Conservation (phyloP, 768 basidiomycete species). For the Boletus barrowsii region DNA sequence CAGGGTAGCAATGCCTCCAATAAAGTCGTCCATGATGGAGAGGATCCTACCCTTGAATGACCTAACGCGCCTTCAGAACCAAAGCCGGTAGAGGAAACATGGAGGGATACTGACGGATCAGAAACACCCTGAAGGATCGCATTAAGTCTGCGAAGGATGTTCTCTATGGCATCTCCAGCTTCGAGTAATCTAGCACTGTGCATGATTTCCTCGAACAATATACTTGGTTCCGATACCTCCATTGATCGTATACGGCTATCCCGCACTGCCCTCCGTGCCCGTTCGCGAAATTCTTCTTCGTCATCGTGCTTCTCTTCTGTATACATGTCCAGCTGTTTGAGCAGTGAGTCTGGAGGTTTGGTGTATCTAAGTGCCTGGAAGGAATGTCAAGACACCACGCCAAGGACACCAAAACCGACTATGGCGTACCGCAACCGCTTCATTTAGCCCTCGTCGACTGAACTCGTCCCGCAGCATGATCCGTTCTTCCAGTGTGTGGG, state of each 20-base stretch:
- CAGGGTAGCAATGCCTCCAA: slow-evolving; percentile 55
- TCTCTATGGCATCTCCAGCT: slow-evolving; percentile 41
- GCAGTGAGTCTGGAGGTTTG: slow-evolving; percentile 70
- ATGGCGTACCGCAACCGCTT: slow-evolving; percentile 72
- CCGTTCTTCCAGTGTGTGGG: slow-evolving; percentile 75
- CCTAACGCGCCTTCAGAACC: slow-evolving; percentile 35
- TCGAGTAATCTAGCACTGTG: slow-evolving; percentile 48
- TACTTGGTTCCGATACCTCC: slow-evolving; percentile 47
- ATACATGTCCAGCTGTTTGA: slow-evolving; percentile 80
- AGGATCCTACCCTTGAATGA: slow-evolving; percentile 59
- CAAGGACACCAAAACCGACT: neutral
- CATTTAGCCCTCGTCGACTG: slow-evolving; percentile 74
- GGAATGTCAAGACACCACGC: neutral
- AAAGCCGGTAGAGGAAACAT: neutral
- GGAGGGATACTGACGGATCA: slow-evolving; percentile 49
- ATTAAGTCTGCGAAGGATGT: slow-evolving; percentile 55
- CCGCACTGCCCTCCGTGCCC: slow-evolving; percentile 40
- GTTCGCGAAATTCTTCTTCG: slow-evolving; percentile 78
- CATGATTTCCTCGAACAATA: slow-evolving; percentile 59
- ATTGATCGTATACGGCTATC: slow-evolving; percentile 19
- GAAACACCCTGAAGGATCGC: slow-evolving; percentile 56
- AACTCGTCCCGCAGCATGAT: slow-evolving; percentile 82
- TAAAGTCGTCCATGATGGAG: slow-evolving; percentile 60
- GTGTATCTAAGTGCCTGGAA: slow-evolving; percentile 69
- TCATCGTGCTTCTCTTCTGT: slow-evolving; percentile 89